Evolutionary conservation across 257 asterid species (phyloP), one percentile per base, ranked within the genome.

Genomic region (Eucommia ulmoides): DNA sequence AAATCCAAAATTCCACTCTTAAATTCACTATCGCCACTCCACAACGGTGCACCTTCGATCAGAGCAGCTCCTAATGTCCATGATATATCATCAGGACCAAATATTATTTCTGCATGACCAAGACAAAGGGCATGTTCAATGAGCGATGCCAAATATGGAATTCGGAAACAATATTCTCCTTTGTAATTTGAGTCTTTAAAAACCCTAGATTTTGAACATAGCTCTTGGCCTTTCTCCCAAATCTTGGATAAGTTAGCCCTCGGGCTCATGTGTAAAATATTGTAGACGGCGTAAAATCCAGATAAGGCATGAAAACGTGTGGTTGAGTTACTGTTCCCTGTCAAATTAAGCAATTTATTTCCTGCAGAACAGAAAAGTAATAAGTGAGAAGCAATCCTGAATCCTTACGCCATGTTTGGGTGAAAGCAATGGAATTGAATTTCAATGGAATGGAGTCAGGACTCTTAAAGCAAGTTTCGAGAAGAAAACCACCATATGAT

Each of bases 41-140:
- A 73, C 24, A 71, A 42, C 45, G 68, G 75, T 16, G 71, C 83
- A 45, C 85, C 92, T 63, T 85, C 94, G 19, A 79, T 50, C 18
- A 82, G 57, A 21, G 96, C 83, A 59, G 92, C 85, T 7, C 94
- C 95, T 65, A 82, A 59, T 7, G 92, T 77, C 96, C 96, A 85
- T 38, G 96, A 73, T 55, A 82, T 52, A 23, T 85, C 88, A 20
- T 82, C 83, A 1, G 96, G 92, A 23, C 96, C 88, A 49, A 85
- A 85, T 49, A 62, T 51, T 55, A 85, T 70, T 22, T 85, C 88
- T n/a, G 18, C 61, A 33, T 63, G 61, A 14, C 75, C 26, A n/a
- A 85, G 78, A 51, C 96, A 85, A 15, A 85, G 78, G 35, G 83
- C 73, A 33, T 82, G 74, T 61, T 72, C 69, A 44, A 82, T 52